Evolutionary conservation across 495 filamentous ascomycete genomes (phyloP).

Genomic region (Podospora australis): DNA sequence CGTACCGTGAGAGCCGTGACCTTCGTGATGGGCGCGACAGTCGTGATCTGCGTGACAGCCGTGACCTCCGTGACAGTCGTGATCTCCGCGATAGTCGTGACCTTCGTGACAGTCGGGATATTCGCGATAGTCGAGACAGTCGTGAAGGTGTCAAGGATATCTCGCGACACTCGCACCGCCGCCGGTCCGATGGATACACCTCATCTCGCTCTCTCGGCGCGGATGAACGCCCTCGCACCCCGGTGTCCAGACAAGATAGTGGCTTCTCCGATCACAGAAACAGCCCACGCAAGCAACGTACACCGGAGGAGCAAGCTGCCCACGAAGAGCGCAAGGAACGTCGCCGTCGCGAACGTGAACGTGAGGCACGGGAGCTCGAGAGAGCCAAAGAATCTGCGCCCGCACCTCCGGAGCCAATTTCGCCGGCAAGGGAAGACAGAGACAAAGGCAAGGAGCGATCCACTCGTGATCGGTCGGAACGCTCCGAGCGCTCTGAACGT

Average conservation of each 20-base stretch:
- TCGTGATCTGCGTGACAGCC: conserved; percentile 13
- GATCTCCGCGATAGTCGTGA: conserved; percentile 25
- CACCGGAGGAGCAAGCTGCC: conserved; percentile 38
- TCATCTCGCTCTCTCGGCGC: conserved; percentile 21
- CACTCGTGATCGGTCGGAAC: not conserved
- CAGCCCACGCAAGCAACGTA: conserved; percentile 28
- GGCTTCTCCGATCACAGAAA: conserved; percentile 27
- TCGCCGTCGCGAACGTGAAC: conserved; percentile 26
- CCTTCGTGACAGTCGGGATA: conserved; percentile 22
- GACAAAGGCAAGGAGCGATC: conserved; percentile 14
- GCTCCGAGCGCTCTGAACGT: conserved; percentile 7
- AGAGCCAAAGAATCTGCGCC: conserved; percentile 12
- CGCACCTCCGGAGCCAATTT: conserved; percentile 11
- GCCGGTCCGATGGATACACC: conserved; percentile 27
- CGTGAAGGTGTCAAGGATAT: conserved; percentile 27
- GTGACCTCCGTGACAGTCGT: conserved; percentile 22
- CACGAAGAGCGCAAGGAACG: conserved; percentile 39
- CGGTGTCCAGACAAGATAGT: conserved; percentile 28
- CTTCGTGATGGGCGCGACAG: conserved; percentile 15
- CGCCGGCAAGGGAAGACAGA: conserved; percentile 13
- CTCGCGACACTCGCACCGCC: conserved; percentile 28
- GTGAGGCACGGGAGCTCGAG: conserved; percentile 23
- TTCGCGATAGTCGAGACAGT: conserved; percentile 22
- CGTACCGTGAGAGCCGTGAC: conserved; percentile 13
- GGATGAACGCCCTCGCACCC: conserved; percentile 28